Base-by-base conservation (phyloP, 148 eudicot genomes). In the Arbutus unedo region DNA sequence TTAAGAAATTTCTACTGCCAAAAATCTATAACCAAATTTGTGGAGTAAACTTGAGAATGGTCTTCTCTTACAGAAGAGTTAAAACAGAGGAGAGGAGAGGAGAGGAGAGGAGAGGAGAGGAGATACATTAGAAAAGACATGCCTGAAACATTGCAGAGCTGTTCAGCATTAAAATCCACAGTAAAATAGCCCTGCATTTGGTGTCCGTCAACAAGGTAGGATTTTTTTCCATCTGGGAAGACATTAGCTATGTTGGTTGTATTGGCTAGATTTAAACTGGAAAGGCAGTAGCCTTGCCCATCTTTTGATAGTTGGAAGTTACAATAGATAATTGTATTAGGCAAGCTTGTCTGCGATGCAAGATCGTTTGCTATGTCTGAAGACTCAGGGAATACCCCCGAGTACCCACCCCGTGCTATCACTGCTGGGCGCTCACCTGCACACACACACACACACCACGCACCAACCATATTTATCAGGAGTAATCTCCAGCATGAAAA, bases 301-400 rank as follows among this genome's bases (percentile, higher is more conserved):
- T 94, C 99, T 75, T 89, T 90, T 8, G 96, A 88, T 13, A 96
- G 82, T 74, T 94, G 99, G 3, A 96, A 74, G 82, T 90, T 92
- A 85, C 99, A 96, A 70, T 85, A 90, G 75, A 85, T 73, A 19
- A 91, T 38, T 0, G 87, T 82, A 31, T 87, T 88, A 8, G 76
- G 78, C 80, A 92, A 81, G 83, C 98, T 83, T 18, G 55, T 80
- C 44, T 81, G 41, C n/a, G 73, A 1, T 48, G 93, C 86, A 38
- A 86, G 50, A 6, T 82, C 77, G 51, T 80, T 91, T 18, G 94
- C 97, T 10, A 43, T 19, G 1, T 50, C 78, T n/a, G 92, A 87
- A 0, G 96, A 93, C 2, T 91, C 98, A 0, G 98, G 98, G 81
- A 88, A 90, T 64, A 94, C 74, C 60, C 99, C 99, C 1, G 99